phyloP scores from a whole-genome alignment of 1,284 basidiomycete species.

The Cystobasidiaceae sp. region DNA sequence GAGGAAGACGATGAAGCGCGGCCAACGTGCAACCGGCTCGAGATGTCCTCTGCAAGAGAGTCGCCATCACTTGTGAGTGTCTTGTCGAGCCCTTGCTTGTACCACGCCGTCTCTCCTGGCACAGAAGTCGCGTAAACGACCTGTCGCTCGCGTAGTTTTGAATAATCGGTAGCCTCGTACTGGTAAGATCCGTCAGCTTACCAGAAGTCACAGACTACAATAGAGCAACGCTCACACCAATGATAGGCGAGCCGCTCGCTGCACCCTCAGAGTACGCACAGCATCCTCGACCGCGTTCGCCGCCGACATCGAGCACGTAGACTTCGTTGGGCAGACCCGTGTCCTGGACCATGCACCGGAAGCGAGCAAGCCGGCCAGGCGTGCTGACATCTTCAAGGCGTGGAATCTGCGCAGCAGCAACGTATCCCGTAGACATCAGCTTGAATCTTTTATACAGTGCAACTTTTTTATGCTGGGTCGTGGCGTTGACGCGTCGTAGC shows the following conservation, averaged over 20 bases:
- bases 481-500: background rate
- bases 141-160: conserved; percentile 44
- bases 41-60: background rate
- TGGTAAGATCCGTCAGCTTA: too few species aligned
- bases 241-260: conserved; percentile 14
- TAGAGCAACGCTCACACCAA: background rate
- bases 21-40: background rate
- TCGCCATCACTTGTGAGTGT: conserved; percentile 32
- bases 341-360: conserved; percentile 48
- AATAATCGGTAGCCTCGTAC: conserved; percentile 37
- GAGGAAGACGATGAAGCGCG: background rate
- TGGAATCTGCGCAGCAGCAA: conserved; percentile 4
- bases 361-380: conserved; percentile 40
- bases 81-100: background rate
- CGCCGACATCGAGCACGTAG: conserved; percentile 34
- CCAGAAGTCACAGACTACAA: too few species aligned
- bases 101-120: conserved; percentile 45
- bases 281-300: conserved; percentile 17
- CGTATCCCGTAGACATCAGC: background rate
- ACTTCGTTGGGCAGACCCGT: conserved; percentile 46
- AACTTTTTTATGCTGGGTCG: background rate
- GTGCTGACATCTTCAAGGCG: conserved; percentile 5
- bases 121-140: conserved; percentile 45
- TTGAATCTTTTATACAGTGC: background rate
- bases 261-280: conserved; percentile 27